phyloP scores from a whole-genome alignment of 208 protist species.

The Acanthamoeba healyi region DNA sequence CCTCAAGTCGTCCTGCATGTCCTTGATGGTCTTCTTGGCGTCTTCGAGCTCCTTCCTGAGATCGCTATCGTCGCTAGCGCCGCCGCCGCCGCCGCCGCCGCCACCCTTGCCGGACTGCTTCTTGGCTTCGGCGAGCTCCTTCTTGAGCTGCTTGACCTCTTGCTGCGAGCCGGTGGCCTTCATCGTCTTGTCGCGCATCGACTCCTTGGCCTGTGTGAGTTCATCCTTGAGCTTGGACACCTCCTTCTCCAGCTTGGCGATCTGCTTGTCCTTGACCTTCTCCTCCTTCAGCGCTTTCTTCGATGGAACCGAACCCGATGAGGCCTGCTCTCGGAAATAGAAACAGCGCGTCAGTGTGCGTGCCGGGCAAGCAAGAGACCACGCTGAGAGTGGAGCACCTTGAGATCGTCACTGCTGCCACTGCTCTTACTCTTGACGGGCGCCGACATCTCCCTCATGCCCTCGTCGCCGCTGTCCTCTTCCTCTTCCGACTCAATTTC shows the following conservation, averaged over 20 bases:
- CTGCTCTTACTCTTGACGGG: neutral
- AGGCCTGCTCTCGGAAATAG: neutral
- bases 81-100: neutral
- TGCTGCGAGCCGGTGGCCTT: constrained; percentile 41
- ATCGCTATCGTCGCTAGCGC: neutral
- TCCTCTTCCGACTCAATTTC: constrained; percentile 5
- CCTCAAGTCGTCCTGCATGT: neutral
- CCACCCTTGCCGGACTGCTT: constrained; percentile 19
- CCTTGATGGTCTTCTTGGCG: neutral
- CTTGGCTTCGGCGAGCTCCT: constrained; percentile 22
- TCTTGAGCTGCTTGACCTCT: constrained; percentile 58
- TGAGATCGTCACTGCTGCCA: neutral
- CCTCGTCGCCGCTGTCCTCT: neutral
- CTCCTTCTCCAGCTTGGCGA: constrained; percentile 35
- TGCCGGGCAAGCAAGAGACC: too few relatives aligned
- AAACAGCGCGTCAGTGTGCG: neutral
- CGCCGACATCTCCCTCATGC: neutral
- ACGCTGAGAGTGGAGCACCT: neutral
- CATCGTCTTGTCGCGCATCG: neutral
- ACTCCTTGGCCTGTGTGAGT: neutral
- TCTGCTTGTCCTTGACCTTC: constrained; percentile 2
- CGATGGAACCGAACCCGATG: neutral
- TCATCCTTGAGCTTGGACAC: constrained; percentile 12
- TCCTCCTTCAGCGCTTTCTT: constrained; percentile 24
- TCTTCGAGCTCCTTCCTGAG: neutral